Conservation (phyloP, 768 basidiomycete species). For the Rhodotorula taiwanensis region DNA sequence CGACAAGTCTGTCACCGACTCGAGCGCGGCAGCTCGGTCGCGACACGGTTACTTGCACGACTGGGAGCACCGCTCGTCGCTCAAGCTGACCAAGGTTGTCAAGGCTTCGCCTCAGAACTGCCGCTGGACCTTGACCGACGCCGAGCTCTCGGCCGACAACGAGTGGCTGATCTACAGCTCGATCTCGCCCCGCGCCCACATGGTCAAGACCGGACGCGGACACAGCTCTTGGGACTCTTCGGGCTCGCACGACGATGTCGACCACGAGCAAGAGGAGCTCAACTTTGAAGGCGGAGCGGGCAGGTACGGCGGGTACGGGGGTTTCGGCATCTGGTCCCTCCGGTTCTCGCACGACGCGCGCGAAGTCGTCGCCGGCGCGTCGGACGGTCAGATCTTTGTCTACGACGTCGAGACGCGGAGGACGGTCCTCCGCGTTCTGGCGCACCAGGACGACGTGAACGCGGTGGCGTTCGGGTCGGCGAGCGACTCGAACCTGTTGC, state of each 20-base stretch:
- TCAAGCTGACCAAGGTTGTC: conserved; percentile 51
- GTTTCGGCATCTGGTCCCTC: conserved; percentile 80
- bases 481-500: conserved; percentile 82
- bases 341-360: conserved; percentile 93
- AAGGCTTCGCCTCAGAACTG: conserved; percentile 25
- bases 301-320: conserved; percentile 37
- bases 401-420: conserved; percentile 79
- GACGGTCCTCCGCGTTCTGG: conserved; percentile 75
- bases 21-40: conserved; percentile 4
- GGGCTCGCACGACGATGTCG: conserved; percentile 1
- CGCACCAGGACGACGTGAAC: conserved; percentile 86
- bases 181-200: conserved; percentile 51
- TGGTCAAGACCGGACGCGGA: conserved; percentile 41
- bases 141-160: conserved; percentile 44
- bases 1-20: conserved; percentile 23
- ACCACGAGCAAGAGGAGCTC: conserved; percentile 36
- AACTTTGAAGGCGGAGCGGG: conserved; percentile 35
- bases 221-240: not conserved
- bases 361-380: conserved; percentile 88
- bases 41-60: conserved; percentile 36
- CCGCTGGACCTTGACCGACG: conserved; percentile 91
- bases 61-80: conserved; percentile 50
- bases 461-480: conserved; percentile 85
- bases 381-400: conserved; percentile 49
- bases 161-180: conserved; percentile 80